Evolutionary conservation across 352 stramenopile species (phyloP).

Genomic region (Phytopythium chamaehyphon): DNA sequence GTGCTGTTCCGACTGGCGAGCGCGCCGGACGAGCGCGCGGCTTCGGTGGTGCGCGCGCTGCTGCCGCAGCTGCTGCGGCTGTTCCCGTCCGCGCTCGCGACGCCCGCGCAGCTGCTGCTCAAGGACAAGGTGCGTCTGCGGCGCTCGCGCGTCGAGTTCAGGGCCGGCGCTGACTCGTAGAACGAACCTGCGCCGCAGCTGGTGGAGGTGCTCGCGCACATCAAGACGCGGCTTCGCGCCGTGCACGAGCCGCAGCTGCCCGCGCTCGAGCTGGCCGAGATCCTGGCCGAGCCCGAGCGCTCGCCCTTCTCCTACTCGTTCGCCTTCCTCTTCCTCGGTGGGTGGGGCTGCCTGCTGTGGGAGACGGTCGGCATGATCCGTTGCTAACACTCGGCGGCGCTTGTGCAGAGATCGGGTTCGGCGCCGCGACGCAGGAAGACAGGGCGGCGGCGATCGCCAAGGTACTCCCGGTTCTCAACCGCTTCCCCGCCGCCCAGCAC

Average conservation of each 20-base stretch:
- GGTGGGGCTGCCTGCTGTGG: neutral
- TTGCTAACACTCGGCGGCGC: too few species aligned
- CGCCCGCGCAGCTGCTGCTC: conserved; percentile 39
- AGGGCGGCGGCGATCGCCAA: conserved; percentile 29
- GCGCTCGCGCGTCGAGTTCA: too few species aligned
- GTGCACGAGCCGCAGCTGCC: conserved; percentile 42
- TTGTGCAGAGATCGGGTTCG: conserved; percentile 60
- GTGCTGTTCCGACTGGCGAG: conserved; percentile 77
- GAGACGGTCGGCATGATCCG: too few species aligned
- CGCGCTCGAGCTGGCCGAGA: conserved; percentile 36
- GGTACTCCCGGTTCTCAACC: conserved; percentile 26
- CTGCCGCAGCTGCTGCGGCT: conserved; percentile 64
- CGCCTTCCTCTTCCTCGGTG: conserved; percentile 73
- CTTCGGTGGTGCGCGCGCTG: conserved; percentile 55
- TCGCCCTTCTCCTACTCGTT: conserved; percentile 66
- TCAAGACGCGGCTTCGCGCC: conserved; percentile 70
- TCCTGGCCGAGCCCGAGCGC: conserved; percentile 33
- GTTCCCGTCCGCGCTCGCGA: conserved; percentile 37
- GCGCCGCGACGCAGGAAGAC: conserved; percentile 35
- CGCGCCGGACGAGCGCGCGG: conserved; percentile 57
- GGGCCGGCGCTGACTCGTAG: neutral
- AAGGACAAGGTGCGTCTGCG: conserved; percentile 55
- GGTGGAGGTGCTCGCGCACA: conserved; percentile 62
- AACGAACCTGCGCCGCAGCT: conserved; percentile 30
- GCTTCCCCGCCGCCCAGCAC: conserved; percentile 35